Conservation (phyloP, 768 basidiomycete species). For the Hericium alpestre region DNA sequence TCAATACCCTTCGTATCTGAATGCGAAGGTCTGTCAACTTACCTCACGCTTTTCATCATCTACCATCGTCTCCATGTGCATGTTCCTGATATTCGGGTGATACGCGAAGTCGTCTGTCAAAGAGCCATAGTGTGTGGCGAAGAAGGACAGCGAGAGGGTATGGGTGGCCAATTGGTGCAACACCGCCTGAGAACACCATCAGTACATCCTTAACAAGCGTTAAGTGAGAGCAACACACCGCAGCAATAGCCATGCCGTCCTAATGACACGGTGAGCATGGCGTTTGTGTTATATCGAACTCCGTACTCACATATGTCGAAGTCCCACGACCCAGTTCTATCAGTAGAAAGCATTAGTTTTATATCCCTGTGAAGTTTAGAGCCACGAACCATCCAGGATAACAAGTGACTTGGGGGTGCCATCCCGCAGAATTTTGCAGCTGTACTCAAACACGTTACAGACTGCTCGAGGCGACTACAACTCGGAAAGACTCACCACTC, state of each 20-base stretch:
- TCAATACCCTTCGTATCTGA: background rate
- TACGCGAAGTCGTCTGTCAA: constrained; percentile 90
- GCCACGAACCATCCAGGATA: constrained; percentile 75
- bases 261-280: constrained; percentile 20
- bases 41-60: constrained; percentile 89
- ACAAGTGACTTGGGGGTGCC: constrained; percentile 91
- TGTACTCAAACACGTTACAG: constrained; percentile 17
- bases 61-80: constrained; percentile 93
- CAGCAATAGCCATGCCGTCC: constrained; percentile 99
- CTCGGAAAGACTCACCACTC: constrained; percentile 55
- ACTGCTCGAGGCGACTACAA: background rate
- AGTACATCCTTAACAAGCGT: background rate
- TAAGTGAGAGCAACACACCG: constrained; percentile 32
- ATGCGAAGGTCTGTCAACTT: constrained; percentile 9
- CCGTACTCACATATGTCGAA: constrained; percentile 66
- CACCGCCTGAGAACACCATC: constrained; percentile 49
- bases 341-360: background rate
- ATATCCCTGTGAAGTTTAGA: background rate
- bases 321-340: constrained; percentile 94
- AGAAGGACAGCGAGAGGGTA: constrained; percentile 85
- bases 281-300: background rate
- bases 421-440: constrained; percentile 87
- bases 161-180: constrained; percentile 91
- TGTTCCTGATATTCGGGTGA: constrained; percentile 85
- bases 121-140: constrained; percentile 96